These are phyloP conservation scores for Rubus parviflorus DNA, from an alignment of 306 rosid species.

Conservation along the genomic window DNA sequence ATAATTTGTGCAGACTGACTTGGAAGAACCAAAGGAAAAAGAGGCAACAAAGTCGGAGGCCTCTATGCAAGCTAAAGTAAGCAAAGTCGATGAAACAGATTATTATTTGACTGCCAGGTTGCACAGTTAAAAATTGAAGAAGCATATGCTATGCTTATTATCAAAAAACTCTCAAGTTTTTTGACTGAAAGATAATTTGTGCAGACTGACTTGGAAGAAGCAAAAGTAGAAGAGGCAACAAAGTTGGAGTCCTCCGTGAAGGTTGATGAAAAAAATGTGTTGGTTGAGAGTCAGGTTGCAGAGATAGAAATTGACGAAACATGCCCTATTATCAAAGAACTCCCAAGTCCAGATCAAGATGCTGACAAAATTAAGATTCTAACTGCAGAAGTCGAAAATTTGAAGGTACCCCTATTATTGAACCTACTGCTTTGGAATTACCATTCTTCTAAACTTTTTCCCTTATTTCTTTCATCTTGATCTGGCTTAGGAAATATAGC, in stretches of 20 bases:
- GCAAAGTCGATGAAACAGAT: conserved; percentile 32
- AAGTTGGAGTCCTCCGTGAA: conserved; percentile 17
- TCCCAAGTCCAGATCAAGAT: conserved; percentile 47
- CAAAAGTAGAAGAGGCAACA: conserved; percentile 18
- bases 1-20: conserved; percentile 28
- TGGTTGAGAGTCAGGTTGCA: conserved; percentile 43
- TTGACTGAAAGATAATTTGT: background rate
- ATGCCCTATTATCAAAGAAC: conserved; percentile 36
- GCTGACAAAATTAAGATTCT: conserved; percentile 32
- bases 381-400: conserved; percentile 27
- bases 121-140: conserved; percentile 39
- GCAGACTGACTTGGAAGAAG: conserved; percentile 33
- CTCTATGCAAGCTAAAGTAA: conserved; percentile 12
- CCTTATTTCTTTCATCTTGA: background rate
- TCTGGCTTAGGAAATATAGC: conserved; percentile 1
- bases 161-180: conserved; percentile 33
- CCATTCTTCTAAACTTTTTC: background rate
- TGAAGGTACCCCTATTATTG: conserved; percentile 53
- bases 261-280: conserved; percentile 36
- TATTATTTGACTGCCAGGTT: conserved; percentile 41
- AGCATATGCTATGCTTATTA: conserved; percentile 26
- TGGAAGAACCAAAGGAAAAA: conserved; percentile 25
- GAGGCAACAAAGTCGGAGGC: conserved; percentile 11
- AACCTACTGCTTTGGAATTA: conserved; percentile 1
- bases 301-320: conserved; percentile 45